Percentiles rank a stretch among this genome's conserved stretches.
Evolutionary conservation across 257 asterid genomes (phyloP).

Genomic region (Solanum corneliomulleri): DNA sequence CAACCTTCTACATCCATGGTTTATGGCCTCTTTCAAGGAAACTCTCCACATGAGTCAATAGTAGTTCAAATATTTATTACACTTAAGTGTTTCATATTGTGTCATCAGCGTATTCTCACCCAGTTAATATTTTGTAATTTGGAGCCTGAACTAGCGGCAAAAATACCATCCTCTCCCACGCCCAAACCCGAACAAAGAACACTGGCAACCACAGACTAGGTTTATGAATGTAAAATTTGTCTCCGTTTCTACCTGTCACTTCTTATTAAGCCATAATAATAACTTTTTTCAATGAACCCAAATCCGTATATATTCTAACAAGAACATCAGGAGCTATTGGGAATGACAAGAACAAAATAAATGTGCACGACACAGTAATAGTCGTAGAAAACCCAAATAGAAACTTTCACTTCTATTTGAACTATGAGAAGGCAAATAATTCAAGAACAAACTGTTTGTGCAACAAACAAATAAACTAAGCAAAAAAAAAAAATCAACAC

Average conservation of each 20-base stretch:
- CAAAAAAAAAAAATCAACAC: too few relatives aligned
- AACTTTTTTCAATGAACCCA: background rate
- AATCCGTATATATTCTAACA: background rate
- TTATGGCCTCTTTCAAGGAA: slow-evolving; percentile 10
- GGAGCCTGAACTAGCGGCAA: slow-evolving; percentile 3
- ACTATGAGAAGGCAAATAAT: too few relatives aligned
- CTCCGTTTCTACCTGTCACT: background rate
- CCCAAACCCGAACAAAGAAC: slow-evolving; percentile 26
- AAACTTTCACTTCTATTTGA: too few relatives aligned
- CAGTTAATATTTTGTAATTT: background rate
- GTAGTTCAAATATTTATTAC: slow-evolving; percentile 13
- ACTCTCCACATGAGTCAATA: slow-evolving; percentile 9
- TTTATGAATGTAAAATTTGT: background rate
- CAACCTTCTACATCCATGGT: slow-evolving; percentile 10
- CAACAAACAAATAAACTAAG: too few relatives aligned
- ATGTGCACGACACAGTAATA: too few relatives aligned
- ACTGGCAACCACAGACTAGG: slow-evolving; percentile 14
- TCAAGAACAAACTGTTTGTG: too few relatives aligned
- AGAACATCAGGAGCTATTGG: background rate
- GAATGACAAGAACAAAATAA: too few relatives aligned
- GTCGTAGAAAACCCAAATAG: too few relatives aligned
- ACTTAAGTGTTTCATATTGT: background rate
- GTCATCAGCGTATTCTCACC: slow-evolving; percentile 15
- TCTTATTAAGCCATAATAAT: background rate
- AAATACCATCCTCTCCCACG: slow-evolving; percentile 21